Evolutionary conservation across 1,139 yeast species (phyloP).

Genomic region (Taphrina betulina): DNA sequence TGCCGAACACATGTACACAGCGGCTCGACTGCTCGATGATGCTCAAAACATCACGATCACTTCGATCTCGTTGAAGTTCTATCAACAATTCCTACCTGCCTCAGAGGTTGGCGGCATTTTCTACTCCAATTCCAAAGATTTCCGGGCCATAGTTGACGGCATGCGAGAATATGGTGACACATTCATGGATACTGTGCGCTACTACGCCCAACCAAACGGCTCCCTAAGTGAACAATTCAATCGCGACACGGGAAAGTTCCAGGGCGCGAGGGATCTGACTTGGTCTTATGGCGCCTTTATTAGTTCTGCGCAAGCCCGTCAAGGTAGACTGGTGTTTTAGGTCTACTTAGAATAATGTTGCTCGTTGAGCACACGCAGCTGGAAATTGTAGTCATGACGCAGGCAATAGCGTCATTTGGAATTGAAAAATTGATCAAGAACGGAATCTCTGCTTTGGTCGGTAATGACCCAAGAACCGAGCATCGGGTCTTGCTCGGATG

Average conservation of each 20-base stretch:
- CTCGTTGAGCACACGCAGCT: too few species aligned
- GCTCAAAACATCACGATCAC: not conserved
- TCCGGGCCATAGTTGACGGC: conserved; percentile 50
- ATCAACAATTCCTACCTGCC: conserved; percentile 18
- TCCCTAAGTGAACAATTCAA: conserved; percentile 87
- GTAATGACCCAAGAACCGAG: too few species aligned
- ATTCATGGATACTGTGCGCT: conserved; percentile 66
- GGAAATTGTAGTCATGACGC: too few species aligned
- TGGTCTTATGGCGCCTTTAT: conserved; percentile 88
- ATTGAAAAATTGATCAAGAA: too few species aligned
- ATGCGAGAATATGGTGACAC: conserved; percentile 68
- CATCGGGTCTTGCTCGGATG: too few species aligned
- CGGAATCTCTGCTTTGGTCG: too few species aligned
- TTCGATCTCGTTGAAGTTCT: not conserved
- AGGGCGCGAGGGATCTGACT: conserved; percentile 81
- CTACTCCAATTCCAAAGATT: conserved; percentile 41
- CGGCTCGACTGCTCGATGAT: not conserved
- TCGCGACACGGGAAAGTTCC: conserved; percentile 74
- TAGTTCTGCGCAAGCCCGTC: conserved; percentile 51
- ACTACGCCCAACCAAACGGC: conserved; percentile 72
- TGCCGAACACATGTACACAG: conserved; percentile 54
- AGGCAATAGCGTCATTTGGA: too few species aligned
- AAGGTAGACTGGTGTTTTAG: conserved; percentile 24
- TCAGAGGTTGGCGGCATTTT: conserved; percentile 1
- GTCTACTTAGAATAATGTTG: too few species aligned